phyloP scores from a whole-genome alignment of 2,329 filamentous ascomycete species.

The Polytolypa hystricis region DNA sequence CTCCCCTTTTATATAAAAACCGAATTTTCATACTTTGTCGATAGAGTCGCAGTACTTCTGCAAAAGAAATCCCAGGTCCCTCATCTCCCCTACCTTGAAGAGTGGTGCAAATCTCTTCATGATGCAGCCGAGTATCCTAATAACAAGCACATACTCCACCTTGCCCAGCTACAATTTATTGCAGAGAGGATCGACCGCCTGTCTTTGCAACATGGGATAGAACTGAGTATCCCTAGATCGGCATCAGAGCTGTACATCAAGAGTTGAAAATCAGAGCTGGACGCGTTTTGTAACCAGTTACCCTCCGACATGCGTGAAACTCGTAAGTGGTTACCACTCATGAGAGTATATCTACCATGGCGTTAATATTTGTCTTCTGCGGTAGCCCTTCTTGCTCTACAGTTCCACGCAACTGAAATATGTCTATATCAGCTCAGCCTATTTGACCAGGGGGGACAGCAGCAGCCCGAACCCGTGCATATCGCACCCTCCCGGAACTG shows the following conservation, averaged over 20 bases:
- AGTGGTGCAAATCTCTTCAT: slow-evolving; percentile 24
- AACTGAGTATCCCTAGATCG: slow-evolving; percentile 12
- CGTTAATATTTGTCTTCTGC: neutral
- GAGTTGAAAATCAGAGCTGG: slow-evolving; percentile 22
- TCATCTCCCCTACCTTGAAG: slow-evolving; percentile 25
- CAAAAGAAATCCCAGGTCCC: slow-evolving; percentile 30
- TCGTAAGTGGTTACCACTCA: slow-evolving; percentile 15
- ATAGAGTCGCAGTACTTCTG: slow-evolving; percentile 26
- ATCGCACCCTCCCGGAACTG: slow-evolving; percentile 15
- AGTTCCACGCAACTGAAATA: slow-evolving; percentile 29
- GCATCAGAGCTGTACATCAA: slow-evolving; percentile 21
- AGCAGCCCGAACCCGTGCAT: slow-evolving; percentile 9
- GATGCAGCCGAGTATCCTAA: slow-evolving; percentile 22
- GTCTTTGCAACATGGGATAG: slow-evolving; percentile 11
- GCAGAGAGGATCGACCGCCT: slow-evolving; percentile 28
- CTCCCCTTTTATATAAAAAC: neutral
- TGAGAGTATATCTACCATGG: neutral
- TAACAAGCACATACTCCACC: slow-evolving; percentile 26
- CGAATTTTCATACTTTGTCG: neutral
- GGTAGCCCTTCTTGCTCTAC: slow-evolving; percentile 28
- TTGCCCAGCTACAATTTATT: slow-evolving; percentile 28
- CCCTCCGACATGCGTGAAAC: slow-evolving; percentile 19
- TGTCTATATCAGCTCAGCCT: slow-evolving; percentile 32
- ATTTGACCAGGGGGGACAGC: slow-evolving; percentile 17
- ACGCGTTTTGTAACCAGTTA: slow-evolving; percentile 21